phyloP scores from a whole-genome alignment of 2,329 filamentous ascomycete genomes.

The Orbilia blumenaviensis region DNA sequence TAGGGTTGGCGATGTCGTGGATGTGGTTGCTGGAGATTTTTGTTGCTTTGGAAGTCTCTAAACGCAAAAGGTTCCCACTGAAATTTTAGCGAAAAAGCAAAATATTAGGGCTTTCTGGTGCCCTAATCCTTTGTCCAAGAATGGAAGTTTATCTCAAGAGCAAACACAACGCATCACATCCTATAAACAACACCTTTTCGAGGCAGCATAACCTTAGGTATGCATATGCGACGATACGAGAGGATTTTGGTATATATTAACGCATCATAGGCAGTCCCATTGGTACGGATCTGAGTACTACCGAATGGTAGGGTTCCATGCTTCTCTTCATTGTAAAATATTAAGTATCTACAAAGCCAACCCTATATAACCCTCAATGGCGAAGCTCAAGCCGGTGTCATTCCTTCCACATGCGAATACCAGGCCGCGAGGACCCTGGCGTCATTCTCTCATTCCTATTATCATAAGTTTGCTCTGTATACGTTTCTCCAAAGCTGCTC shows the following conservation, averaged over 20 bases:
- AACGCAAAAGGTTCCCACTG: constrained; percentile 41
- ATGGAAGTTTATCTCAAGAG: neutral
- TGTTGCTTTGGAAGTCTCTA: constrained; percentile 21
- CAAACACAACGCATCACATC: constrained; percentile 13
- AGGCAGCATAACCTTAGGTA: neutral
- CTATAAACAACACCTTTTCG: neutral
- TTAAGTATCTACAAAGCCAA: neutral
- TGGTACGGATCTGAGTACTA: neutral
- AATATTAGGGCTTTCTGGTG: constrained; percentile 37
- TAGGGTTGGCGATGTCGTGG: constrained; percentile 48
- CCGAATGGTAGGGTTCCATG: neutral
- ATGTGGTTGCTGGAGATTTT: constrained; percentile 45
- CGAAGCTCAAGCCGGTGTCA: neutral
- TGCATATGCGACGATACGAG: constrained; percentile 16
- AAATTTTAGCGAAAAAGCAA: constrained; percentile 46
- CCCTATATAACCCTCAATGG: neutral
- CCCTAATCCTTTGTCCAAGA: constrained; percentile 24
- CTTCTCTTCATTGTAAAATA: neutral
- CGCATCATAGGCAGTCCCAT: neutral
- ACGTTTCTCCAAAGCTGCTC: constrained; percentile 1
- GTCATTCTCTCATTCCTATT: neutral
- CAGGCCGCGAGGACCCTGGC: neutral
- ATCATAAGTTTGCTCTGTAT: neutral
- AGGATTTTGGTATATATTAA: neutral
- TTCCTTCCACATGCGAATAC: neutral